Conservation (phyloP, 441 rosid species). For the Mallotus japonicus region DNA sequence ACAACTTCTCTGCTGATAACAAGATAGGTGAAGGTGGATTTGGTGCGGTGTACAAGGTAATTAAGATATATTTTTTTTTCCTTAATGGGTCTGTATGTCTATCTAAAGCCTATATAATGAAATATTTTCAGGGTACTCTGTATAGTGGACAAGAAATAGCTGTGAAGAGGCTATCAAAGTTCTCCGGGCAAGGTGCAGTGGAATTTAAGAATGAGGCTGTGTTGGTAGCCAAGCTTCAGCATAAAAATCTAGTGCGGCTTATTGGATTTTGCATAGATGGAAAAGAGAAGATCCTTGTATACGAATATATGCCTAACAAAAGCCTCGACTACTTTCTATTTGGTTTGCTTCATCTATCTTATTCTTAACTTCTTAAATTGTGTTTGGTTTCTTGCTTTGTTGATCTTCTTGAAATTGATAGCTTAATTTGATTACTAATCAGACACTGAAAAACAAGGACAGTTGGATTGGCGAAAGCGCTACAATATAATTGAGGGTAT, state of each 20-base stretch:
- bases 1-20: slow-evolving; percentile 41
- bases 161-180: slow-evolving; percentile 29
- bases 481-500: slow-evolving; percentile 39
- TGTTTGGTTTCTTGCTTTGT: too few species aligned
- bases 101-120: too few species aligned
- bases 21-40: slow-evolving; percentile 82
- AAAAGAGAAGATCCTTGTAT: slow-evolving; percentile 33
- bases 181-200: slow-evolving; percentile 24
- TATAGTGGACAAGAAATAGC: slow-evolving; percentile 30
- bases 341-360: too few species aligned
- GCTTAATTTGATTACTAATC: too few species aligned
- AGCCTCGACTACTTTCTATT: slow-evolving; percentile 33
- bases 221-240: slow-evolving; percentile 36
- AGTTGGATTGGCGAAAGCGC: slow-evolving; percentile 37
- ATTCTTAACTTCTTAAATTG: too few species aligned
- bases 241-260: slow-evolving; percentile 32
- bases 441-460: slow-evolving; percentile 29
- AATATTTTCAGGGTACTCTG: slow-evolving; percentile 29
- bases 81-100: too few species aligned
- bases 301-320: slow-evolving; percentile 32
- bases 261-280: slow-evolving; percentile 30
- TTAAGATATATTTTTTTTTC: too few species aligned
- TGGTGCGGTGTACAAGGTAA: slow-evolving; percentile 81
- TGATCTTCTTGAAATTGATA: too few species aligned
- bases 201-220: slow-evolving; percentile 37